Evolutionary conservation across 2,329 filamentous ascomycete species (phyloP), one percentile per base, ranked within the genome.

Genomic region (Fusarium chlamydosporum): DNA sequence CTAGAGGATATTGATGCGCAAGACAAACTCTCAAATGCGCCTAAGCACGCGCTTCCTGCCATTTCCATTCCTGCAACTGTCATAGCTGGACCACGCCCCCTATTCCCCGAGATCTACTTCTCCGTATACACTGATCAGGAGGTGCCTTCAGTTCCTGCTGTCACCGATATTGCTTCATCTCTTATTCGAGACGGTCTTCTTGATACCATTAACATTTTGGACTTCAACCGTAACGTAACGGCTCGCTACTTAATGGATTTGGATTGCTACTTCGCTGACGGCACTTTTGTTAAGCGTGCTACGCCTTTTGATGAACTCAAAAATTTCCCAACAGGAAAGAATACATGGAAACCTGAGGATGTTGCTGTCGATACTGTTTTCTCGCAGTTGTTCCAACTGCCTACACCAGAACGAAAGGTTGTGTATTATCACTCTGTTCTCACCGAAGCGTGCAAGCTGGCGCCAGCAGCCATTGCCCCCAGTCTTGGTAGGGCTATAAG

Each of bases 291-390:
- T 59, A 97, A 97, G 81, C 91, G 96, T 60, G 94, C 93, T 2
- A 97, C 93, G 2, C 90, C 94, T 0, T 97, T 97, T 75, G 96
- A 99, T 78, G 91, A 94, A 75, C 87, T 99, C 48, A 88, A 91
- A 34, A 90, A 90, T 45, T 84, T 91, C 18, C 88, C 89, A 34
- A 82, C 81, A 2, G 85, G 88, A 55, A 86, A 86, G 68, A 88
- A 91, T 15, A 94, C 93, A 0, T 99, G 96, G 95, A 99, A 99
- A 80, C 94, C 96, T 0, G 96, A 99, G 81, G 96, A 99, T 80
- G 92, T 98, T 61, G 92, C 92, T 4, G 93, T 99, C n/a, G 96
- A 99, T 78, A 94, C 95, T 7, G 93, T 98, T 59, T 99, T 99
- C 79, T 97, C 94, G 2, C 95, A 98, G 79, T 85, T 99, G 41